phyloP scores from a whole-genome alignment of 805 yeast genomes.

The Trichomonascus vanleenenianus region DNA sequence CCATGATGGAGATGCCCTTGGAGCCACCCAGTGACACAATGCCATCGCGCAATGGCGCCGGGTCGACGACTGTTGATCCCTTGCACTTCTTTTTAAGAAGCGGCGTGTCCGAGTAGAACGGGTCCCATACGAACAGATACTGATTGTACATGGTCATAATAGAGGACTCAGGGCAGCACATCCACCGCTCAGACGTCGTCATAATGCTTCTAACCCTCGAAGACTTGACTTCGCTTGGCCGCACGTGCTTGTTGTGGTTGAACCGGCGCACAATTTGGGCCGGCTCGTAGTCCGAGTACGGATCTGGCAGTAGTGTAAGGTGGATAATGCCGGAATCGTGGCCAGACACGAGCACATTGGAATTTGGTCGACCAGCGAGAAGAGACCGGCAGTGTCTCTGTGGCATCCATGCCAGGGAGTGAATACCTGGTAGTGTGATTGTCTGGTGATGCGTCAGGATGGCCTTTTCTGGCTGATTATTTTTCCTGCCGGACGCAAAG shows the following conservation, averaged over 20 bases:
- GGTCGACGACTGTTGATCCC: constrained; percentile 46
- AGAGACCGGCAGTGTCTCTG: constrained; percentile 27
- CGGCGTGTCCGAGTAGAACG: constrained; percentile 52
- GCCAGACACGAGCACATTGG: constrained; percentile 49
- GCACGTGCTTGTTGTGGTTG: constrained; percentile 64
- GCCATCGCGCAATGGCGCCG: constrained; percentile 40
- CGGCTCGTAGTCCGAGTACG: constrained; percentile 35
- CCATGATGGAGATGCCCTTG: constrained; percentile 72
- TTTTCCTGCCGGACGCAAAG: no score
- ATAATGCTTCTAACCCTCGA: constrained; percentile 31
- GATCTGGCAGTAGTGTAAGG: constrained; percentile 58
- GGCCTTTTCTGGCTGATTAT: neutral
- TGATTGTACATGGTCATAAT: constrained; percentile 60
- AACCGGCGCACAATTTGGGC: constrained; percentile 75
- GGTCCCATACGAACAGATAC: constrained; percentile 71
- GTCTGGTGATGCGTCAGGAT: constrained; percentile 52
- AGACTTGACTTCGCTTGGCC: constrained; percentile 16
- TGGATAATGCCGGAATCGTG: constrained; percentile 71
- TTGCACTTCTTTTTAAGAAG: constrained; percentile 42
- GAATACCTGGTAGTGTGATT: constrained; percentile 45
- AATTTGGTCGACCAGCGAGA: constrained; percentile 28
- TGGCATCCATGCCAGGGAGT: constrained; percentile 37
- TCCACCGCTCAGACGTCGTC: constrained; percentile 37
- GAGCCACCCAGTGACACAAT: constrained; percentile 49
- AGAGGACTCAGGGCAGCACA: constrained; percentile 36